Evolutionary conservation across 139 green algal genomes (phyloP), one percentile per base, ranked within the genome.

Genomic region (Chlamydomonas applanata): DNA sequence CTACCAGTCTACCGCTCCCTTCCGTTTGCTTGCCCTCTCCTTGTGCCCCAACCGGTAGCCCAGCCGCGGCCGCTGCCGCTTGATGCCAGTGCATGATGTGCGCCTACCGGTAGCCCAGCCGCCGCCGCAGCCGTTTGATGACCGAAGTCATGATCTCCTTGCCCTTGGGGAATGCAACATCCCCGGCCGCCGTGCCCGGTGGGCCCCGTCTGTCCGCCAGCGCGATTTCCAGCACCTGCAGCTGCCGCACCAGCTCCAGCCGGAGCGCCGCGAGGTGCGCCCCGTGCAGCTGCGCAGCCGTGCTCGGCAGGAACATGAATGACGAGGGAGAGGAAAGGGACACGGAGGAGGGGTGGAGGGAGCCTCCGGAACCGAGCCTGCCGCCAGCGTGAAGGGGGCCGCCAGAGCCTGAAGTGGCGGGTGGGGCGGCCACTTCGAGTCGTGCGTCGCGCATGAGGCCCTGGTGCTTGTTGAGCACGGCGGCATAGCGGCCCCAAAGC

Each of bases 81-180:
- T n/a, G n/a, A n/a, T n/a, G n/a, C n/a, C n/a, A n/a, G n/a, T n/a
- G n/a, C n/a, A n/a, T n/a, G n/a, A n/a, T n/a, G n/a, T n/a, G n/a
- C n/a, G n/a, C n/a, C 40, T 49, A 49, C 40, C 33, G n/a, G 20
- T 33, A 33, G 11, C 61, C 74, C 36, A 89, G 73, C 14, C 75
- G 52, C 20, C 86, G 57, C 29, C 81, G 83, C 74, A 92, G 90
- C 3, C 87, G 49, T 36, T 91, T 89, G 22, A 92, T 49, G 2
- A 92, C 80, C 4, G 83, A 90, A 11, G 75, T n/a, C 27, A 86
- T 71, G 56, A 92, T 92, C 82, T 92, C 83, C 67, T 92, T 92
- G 29, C 86, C 87, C 63, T 85, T 88, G n/a, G 85, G 85, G 62
- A 89, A 89, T 22, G 85, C 86, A 35, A 84, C 78, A 19, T 83